Percentiles rank a stretch among this genome's conserved stretches.
These are phyloP conservation scores for Castanospermum australe DNA, from an alignment of 306 rosid species.

Conservation along the genomic window DNA sequence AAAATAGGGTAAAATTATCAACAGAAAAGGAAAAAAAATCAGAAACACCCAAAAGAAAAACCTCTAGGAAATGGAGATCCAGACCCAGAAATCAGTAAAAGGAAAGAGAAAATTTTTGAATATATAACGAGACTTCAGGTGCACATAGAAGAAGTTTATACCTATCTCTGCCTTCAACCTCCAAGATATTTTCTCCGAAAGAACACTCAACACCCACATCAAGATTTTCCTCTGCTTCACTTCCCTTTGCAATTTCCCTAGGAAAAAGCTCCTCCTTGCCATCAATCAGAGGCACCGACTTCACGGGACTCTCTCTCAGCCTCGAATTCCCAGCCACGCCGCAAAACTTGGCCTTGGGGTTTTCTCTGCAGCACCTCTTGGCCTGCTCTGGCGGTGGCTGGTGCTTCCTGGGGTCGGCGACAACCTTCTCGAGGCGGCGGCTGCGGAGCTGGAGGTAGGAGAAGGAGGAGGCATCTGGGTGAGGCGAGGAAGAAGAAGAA, in stretches of 20 bases:
- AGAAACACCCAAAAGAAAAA: background rate
- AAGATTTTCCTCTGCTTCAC: conserved; percentile 15
- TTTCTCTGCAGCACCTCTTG: conserved; percentile 25
- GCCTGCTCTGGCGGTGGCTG: background rate
- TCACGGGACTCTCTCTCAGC: conserved; percentile 10
- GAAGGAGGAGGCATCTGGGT: conserved; percentile 32
- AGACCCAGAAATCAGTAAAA: background rate
- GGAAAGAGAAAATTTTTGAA: background rate
- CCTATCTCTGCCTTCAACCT: conserved; percentile 44
- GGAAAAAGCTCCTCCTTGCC: background rate
- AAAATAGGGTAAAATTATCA: background rate
- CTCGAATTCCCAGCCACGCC: background rate
- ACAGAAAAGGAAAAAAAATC: background rate
- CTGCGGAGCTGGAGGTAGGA: conserved; percentile 63
- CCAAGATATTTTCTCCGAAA: conserved; percentile 44
- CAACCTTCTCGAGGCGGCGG: conserved; percentile 63
- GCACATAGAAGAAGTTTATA: background rate
- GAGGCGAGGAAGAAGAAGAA: background rate
- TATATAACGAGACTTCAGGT: background rate
- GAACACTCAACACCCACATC: conserved; percentile 38
- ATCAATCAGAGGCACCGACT: background rate
- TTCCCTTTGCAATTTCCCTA: background rate
- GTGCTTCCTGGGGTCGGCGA: background rate
- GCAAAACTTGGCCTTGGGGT: background rate
- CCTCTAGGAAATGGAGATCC: background rate